A percentile compares a stretch with the other conserved stretches of the same genome.
phyloP scores from a whole-genome alignment of 208 protist genomes.

The Jaenimonas drosophilae region DNA sequence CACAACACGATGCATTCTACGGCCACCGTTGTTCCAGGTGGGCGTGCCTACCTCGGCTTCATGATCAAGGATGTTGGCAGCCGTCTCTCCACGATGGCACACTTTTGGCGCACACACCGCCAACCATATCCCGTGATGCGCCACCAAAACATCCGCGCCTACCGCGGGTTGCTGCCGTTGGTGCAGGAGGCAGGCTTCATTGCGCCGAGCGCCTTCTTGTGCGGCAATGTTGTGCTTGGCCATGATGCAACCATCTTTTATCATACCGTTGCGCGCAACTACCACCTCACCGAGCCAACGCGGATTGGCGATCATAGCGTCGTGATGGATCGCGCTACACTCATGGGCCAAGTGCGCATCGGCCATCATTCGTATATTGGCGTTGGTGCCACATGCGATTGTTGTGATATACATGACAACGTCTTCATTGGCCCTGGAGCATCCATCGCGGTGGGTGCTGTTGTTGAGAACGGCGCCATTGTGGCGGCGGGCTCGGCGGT shows the following conservation, averaged over 20 bases:
- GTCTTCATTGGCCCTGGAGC: constrained; percentile 78
- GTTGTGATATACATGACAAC: constrained; percentile 73
- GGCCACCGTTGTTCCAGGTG: constrained; percentile 41
- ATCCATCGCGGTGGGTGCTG: constrained; percentile 66
- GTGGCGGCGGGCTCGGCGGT: constrained; percentile 78
- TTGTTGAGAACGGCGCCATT: constrained; percentile 79
- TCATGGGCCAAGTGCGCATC: constrained; percentile 73
- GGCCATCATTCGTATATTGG: constrained; percentile 59
- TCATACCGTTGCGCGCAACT: constrained; percentile 80
- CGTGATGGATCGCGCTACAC: constrained; percentile 74
- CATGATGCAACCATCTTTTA: constrained; percentile 83
- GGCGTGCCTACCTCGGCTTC: constrained; percentile 70
- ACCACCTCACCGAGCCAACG: constrained; percentile 54
- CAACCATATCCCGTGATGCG: constrained; percentile 77
- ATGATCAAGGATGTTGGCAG: constrained; percentile 83
- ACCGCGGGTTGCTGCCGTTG: constrained; percentile 79
- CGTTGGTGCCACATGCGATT: constrained; percentile 63
- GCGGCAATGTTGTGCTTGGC: constrained; percentile 77
- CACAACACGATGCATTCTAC: no score
- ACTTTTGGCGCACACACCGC: constrained; percentile 53
- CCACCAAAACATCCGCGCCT: constrained; percentile 79
- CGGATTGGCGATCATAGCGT: constrained; percentile 68
- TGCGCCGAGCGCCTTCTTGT: constrained; percentile 76
- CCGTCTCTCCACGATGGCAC: constrained; percentile 46
- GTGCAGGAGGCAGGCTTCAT: constrained; percentile 81